Evolutionary conservation across 176 grass and related monocot genomes (phyloP), one percentile per base, ranked within the genome.

Genomic region (Bothriochloa decipiens): DNA sequence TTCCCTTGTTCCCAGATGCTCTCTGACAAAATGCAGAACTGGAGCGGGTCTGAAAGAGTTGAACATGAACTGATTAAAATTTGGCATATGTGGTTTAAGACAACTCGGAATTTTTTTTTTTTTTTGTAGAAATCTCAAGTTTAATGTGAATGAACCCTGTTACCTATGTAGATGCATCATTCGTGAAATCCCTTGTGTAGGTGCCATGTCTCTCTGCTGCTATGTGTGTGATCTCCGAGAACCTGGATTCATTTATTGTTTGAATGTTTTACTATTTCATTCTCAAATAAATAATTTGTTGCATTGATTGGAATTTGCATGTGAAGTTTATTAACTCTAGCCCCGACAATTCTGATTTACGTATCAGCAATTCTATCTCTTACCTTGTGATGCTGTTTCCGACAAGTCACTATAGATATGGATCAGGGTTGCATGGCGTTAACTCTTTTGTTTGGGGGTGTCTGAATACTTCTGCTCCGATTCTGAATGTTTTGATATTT

Each of bases 81-180:
- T 41, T 11, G 20, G 8, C 46, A 80, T 74, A 37, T 33, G 26
- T 81, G 69, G 57, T 79, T 11, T 70, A 45, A 65, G 69, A 60
- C 18, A 41, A n/a, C 14, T 83, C 41, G 28, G 52, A 50, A n/a
- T n/a, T n/a, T n/a, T n/a, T n/a, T n/a, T n/a, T n/a, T n/a, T 32
- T 71, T 41, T 77, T 29, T 11, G 20, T 76, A 27, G 35, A 62
- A 64, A 71, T 18, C 32, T 83, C 22, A 32, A 55, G 67, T 55
- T 74, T 28, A 39, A 40, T 69, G 50, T 26, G 72, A 82, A 77
- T 26, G 72, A 82, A 77, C 75, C 70, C 20, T 68, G 65, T 43
- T 81, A 22, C 76, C 79, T 11, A 20, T 80, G 68, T 80, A 50
- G 77, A 64, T 32, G 9, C 5, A 42, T 18, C 6, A 8, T 3